Evolutionary conservation across 352 stramenopile genomes (phyloP).

Genomic region (Plasmopara viticola): DNA sequence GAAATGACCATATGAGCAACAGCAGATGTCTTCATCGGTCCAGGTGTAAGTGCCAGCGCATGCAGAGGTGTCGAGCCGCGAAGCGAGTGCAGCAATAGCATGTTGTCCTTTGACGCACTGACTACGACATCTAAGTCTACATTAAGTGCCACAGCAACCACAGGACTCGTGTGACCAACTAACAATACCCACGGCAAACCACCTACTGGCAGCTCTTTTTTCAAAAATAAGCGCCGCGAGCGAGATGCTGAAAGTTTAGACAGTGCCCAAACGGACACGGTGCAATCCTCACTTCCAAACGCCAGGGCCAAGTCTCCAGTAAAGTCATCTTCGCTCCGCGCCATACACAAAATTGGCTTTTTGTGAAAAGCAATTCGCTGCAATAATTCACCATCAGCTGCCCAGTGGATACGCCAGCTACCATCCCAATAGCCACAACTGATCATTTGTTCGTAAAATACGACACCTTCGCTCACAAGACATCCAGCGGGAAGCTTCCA

Average conservation of each 20-base stretch:
- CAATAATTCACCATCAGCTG: conserved; percentile 73
- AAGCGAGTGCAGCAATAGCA: conserved; percentile 69
- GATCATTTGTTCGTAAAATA: conserved; percentile 88
- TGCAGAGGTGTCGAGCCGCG: conserved; percentile 69
- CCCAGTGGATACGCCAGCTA: conserved; percentile 85
- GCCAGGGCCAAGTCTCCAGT: conserved; percentile 77
- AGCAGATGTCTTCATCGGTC: conserved; percentile 37
- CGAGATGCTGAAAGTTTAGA: conserved; percentile 74
- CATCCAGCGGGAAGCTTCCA: conserved; percentile 76
- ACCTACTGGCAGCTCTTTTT: conserved; percentile 77
- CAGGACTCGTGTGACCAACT: conserved; percentile 67
- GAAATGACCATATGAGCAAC: conserved; percentile 76
- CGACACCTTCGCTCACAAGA: conserved; percentile 66
- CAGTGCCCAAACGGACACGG: conserved; percentile 78
- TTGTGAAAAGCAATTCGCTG: conserved; percentile 86
- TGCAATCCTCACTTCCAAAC: conserved; percentile 83
- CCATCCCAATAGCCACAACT: conserved; percentile 85
- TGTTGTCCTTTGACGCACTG: conserved; percentile 72
- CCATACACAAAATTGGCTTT: conserved; percentile 82
- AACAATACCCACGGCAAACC: conserved; percentile 75
- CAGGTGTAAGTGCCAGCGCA: conserved; percentile 48
- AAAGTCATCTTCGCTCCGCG: conserved; percentile 79
- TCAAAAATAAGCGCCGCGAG: conserved; percentile 78
- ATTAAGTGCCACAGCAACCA: conserved; percentile 74
- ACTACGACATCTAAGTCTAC: conserved; percentile 79